Evolutionary conservation across 2,329 filamentous ascomycete species (phyloP).

Genomic region (Claviceps monticola): DNA sequence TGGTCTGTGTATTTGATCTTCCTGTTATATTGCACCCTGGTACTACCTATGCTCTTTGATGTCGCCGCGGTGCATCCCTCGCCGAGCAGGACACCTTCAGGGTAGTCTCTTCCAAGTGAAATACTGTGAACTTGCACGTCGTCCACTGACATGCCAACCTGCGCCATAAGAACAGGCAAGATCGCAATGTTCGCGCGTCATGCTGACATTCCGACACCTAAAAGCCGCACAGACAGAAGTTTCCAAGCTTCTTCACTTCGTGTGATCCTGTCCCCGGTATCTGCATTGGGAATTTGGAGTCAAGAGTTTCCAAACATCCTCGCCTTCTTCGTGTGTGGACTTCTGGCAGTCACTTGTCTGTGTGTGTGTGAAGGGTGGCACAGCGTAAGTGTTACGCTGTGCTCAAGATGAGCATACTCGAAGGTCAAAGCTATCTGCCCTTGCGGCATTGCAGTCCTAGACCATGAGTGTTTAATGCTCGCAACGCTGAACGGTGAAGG

Average conservation of each 20-base stretch:
- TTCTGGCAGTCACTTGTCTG: neutral
- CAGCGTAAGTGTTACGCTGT: neutral
- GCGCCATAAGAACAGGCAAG: too few species aligned
- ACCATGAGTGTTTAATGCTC: neutral
- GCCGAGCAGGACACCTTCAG: neutral
- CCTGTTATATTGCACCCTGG: neutral
- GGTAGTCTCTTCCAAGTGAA: neutral
- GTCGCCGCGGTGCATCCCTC: neutral
- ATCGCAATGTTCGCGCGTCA: neutral
- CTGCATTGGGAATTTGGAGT: neutral
- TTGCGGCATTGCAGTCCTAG: neutral
- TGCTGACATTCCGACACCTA: neutral
- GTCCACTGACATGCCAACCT: neutral
- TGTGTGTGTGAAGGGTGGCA: neutral
- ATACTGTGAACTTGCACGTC: neutral
- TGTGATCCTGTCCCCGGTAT: neutral
- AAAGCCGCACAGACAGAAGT: neutral
- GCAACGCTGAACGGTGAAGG: neutral
- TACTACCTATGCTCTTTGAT: neutral
- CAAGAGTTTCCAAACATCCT: neutral
- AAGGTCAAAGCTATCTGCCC: neutral
- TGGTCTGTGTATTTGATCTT: neutral
- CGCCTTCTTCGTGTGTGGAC: neutral
- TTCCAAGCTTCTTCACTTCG: neutral
- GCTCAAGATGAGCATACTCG: neutral